Evolutionary conservation across 352 stramenopile species (phyloP).

Genomic region (Aphanomyces stellatus): DNA sequence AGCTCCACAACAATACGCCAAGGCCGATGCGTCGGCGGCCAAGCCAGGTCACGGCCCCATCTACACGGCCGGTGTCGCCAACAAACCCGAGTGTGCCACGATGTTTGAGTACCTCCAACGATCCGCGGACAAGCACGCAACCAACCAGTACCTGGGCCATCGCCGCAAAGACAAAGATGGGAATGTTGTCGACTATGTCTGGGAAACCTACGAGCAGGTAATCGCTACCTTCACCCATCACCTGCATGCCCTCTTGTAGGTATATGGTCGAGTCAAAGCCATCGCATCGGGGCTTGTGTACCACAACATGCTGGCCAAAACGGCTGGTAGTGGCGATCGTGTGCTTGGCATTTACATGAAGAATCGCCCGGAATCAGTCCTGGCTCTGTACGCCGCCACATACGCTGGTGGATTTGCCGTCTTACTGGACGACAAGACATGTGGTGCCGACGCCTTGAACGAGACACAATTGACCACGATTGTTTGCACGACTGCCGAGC

Average conservation of each 20-base stretch:
- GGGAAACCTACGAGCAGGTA: slow-evolving; percentile 49
- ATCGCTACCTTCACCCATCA: too few species aligned
- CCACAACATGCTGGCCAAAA: slow-evolving; percentile 30
- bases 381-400: slow-evolving; percentile 41
- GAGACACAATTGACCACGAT: slow-evolving; percentile 61
- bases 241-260: too few species aligned
- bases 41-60: background rate
- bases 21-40: background rate
- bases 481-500: slow-evolving; percentile 46
- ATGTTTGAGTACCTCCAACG: slow-evolving; percentile 7
- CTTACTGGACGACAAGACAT: slow-evolving; percentile 73
- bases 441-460: slow-evolving; percentile 54
- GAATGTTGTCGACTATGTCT: slow-evolving; percentile 32
- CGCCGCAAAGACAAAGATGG: slow-evolving; percentile 21
- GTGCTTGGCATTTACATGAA: slow-evolving; percentile 94
- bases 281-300: slow-evolving; percentile 39
- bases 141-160: slow-evolving; percentile 6
- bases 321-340: slow-evolving; percentile 30
- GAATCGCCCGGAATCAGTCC: slow-evolving; percentile 92
- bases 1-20: background rate
- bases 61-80: background rate
- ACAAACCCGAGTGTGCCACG: background rate
- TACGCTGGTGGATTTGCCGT: slow-evolving; percentile 52
- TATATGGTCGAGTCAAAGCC: slow-evolving; percentile 30
- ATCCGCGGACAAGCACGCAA: background rate